Base-by-base conservation (phyloP, 495 filamentous ascomycete genomes). In the Penicillium subrubescens region DNA sequence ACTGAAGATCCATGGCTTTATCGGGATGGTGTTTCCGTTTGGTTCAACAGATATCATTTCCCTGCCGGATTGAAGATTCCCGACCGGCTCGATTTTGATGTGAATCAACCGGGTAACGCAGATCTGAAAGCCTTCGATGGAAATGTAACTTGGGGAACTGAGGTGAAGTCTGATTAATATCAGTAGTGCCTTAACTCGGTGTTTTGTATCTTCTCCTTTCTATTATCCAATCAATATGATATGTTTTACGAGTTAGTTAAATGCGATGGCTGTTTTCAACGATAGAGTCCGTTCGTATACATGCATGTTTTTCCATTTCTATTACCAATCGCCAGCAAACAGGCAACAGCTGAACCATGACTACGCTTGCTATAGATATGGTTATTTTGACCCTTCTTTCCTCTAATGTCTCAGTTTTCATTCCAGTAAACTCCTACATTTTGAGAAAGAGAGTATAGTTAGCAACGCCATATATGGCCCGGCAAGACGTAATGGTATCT, bases 1-100 rank as follows among this genome's bases (percentile, higher is more conserved):
- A 80, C 79, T 8, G 63, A 74, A 35, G 80, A 82, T 68, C 75
- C 71, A 27, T 82, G 79, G 79, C 64, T 80, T 48, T 76, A 71
- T 52, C 64, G 73, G 8, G 80, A 82, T 67, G 79, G 80, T 3
- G 70, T 76, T 14, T 71, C 66, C 6, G 34, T 75, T 17, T 71
- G 60, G 59, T 65, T 71, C 39, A 65, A 74, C 27, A 61, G 63
- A 17, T 52, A 67, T 34, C 76, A 81, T 69, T 59, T 75, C 8
- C 50, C 71, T 17, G 63, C 68, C 5, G 78, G 78, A 1, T 37
- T 82, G 60, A 62, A 65, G 55, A 60, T 82, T 5, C 79, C 78
- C 0, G 77, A 82, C 65, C 70, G 75, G 19, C 67, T 77, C n/a
- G 80, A 82, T 39, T 73, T 81, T 60, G 79, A 80, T 64, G 59